These are phyloP conservation scores for Nothophoma quercina DNA, from an alignment of 2,329 filamentous ascomycete species.

Conservation along the genomic window DNA sequence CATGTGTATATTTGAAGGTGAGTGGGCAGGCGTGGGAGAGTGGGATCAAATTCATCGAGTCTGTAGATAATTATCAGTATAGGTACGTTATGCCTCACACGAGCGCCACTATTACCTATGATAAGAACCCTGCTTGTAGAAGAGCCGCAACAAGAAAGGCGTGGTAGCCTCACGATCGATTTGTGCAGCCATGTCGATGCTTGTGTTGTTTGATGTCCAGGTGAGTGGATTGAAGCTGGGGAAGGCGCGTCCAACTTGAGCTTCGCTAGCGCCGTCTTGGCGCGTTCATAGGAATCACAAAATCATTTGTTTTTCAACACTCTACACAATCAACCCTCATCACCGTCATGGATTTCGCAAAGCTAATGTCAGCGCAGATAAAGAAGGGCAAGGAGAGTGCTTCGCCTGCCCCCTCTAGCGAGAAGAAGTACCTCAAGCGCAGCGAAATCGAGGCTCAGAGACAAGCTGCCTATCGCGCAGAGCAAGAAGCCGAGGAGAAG, in stretches of 20 bases:
- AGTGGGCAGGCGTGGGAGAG: conserved; percentile 64
- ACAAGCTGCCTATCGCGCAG: conserved; percentile 78
- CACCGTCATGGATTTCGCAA: conserved; percentile 85
- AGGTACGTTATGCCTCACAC: not conserved
- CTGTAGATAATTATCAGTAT: conserved; percentile 50
- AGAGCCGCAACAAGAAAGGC: conserved; percentile 86
- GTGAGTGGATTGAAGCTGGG: not conserved
- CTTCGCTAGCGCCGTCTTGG: conserved; percentile 30
- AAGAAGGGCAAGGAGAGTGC: conserved; percentile 73
- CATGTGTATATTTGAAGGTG: conserved; percentile 87
- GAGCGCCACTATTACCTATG: conserved; percentile 66
- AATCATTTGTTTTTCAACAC: not conserved
- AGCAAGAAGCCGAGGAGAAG: conserved; percentile 77
- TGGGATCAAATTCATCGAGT: conserved; percentile 70
- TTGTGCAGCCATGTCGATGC: conserved; percentile 43
- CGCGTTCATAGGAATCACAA: conserved; percentile 9
- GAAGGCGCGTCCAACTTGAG: conserved; percentile 18
- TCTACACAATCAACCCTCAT: not conserved
- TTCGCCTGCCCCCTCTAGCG: conserved; percentile 40
- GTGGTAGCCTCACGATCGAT: conserved; percentile 75
- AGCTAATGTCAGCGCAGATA: conserved; percentile 92
- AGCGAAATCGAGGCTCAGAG: conserved; percentile 86
- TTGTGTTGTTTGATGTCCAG: not conserved
- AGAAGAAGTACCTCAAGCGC: conserved; percentile 80
- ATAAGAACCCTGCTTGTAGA: conserved; percentile 77